Conservation (phyloP, 108 stramenopile species). For the Skeletonema menzelii region DNA sequence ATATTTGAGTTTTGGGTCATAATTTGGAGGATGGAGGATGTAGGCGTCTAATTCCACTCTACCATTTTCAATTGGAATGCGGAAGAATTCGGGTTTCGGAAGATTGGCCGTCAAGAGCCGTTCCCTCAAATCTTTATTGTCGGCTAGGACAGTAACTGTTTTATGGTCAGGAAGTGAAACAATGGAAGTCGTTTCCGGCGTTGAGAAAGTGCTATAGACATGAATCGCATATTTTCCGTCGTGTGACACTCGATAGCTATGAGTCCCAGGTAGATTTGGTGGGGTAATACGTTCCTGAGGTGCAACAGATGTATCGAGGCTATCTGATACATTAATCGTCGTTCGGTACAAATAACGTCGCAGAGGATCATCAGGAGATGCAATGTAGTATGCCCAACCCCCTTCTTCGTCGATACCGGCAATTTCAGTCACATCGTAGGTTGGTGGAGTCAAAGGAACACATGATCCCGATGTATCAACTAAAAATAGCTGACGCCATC, state of each 20-base stretch:
- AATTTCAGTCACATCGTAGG: slow-evolving; percentile 45
- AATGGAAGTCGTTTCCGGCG: slow-evolving; percentile 42
- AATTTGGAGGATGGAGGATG: slow-evolving; percentile 37
- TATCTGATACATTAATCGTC: slow-evolving; percentile 27
- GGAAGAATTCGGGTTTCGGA: slow-evolving; percentile 42
- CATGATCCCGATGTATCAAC: slow-evolving; percentile 24
- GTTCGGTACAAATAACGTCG: slow-evolving; percentile 44
- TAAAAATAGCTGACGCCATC: slow-evolving; percentile 44
- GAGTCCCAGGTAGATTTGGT: slow-evolving; percentile 36
- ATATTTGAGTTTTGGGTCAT: slow-evolving; percentile 36
- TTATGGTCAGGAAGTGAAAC: slow-evolving; percentile 35
- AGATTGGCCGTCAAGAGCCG: slow-evolving; percentile 27
- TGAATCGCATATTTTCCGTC: slow-evolving; percentile 46
- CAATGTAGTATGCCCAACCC: slow-evolving; percentile 43
- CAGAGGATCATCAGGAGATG: slow-evolving; percentile 42
- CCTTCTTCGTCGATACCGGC: slow-evolving; percentile 46
- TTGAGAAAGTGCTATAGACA: slow-evolving; percentile 33
- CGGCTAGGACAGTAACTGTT: slow-evolving; percentile 33
- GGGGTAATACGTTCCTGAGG: slow-evolving; percentile 44
- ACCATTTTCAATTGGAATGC: slow-evolving; percentile 32
- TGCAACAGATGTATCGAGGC: neutral
- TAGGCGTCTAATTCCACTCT: slow-evolving; percentile 40
- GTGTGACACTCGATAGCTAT: slow-evolving; percentile 39
- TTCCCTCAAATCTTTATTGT: slow-evolving; percentile 41
- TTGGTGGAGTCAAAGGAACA: slow-evolving; percentile 27